Base-by-base conservation (phyloP, 345 rosid genomes). In the Aegle marmelos region DNA sequence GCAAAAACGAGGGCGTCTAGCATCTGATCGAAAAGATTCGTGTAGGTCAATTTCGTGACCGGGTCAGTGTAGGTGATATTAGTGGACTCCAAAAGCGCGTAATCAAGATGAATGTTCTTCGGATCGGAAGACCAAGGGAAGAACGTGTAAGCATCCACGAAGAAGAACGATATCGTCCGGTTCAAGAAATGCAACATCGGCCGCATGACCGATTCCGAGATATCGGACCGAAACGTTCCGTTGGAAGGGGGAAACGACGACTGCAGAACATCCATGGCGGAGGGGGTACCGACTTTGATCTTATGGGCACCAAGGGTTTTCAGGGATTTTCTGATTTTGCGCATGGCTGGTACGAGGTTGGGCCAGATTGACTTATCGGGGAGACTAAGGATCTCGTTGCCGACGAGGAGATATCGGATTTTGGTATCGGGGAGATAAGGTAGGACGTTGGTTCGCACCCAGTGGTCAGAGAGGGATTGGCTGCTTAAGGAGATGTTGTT, bases 21-120 rank as follows among this genome's bases (percentile, higher is more conserved):
- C 94, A 94, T 94, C 70, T 96, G 99, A 83, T 94, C 99, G 60
- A 96, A 96, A 37, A 96, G 88, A 78, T 90, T 92, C 73, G 89
- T 84, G 88, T 96, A 96, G 64, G 87, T 87, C 48, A 96, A 70
- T 33, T 88, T 85, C 61, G 97, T 73, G 24, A 45, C 87, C 13
- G 97, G 94, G 82, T 96, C 99, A 33, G 85, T 87, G 75, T 86
- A 86, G 33, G 89, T 90, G 41, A 86, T 30, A 70, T 89, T 90
- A 34, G 9, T 72, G 60, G 98, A 70, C 76, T 87, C 83, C 54
- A 94, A 80, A 37, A 94, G 68, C 0, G 99, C 97, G 81, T 94
- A 96, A 70, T 84, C 87, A 19, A 96, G 93, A 68, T 89, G 77
- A 14, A 96, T 81, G 57, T 74, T 81, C 50, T 74, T 75, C 60